Evolutionary conservation across 1,284 basidiomycete genomes (phyloP), one percentile per base, ranked within the genome.

Genomic region (Lignosus rhinocerotis): DNA sequence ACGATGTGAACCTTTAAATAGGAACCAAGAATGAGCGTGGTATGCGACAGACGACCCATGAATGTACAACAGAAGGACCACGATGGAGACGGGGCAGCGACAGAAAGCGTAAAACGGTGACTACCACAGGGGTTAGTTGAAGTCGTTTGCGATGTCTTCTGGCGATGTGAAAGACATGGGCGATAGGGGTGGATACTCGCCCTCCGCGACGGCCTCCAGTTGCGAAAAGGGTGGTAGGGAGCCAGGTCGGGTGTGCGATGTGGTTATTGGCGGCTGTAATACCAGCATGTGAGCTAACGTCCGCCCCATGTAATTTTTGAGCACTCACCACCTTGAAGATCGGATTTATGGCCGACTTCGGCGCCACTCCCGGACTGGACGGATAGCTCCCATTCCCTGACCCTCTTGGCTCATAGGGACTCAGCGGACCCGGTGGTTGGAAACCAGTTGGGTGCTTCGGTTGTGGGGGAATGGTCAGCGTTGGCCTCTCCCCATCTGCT

Each of bases 241-340:
- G 66, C 80, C 66, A 42, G 66, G 65, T 53, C 65, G 60, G 36
- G 56, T 56, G 48, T 68, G 50, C 53, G 57, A 55, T 47, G 78
- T 74, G 21, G 82, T 81, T 65, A 84, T 68, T 70, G 84, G 81
- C 59, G 82, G 80, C 84, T 86, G 71, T 34, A 7, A 33, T 32
- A 33, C 2, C 19, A 34, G 12, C 33, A 32, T 48, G 53, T 47
- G 51, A 45, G 11, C 62, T 61, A 60, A 66, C 25, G 54, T 58
- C 49, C 54, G 12, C 44, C 30, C 55, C 70, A 53, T 58, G 59
- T 41, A 42, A 51, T 48, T 51, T 53, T 10, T 11, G 25, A 33
- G 42, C n/a, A 78, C 92, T 82, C 75, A 93, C 92, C 74, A 94
- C 92, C 82, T 91, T 87, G 80, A 94, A 95, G 75, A 94, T 94